Base-by-base conservation (phyloP, 768 basidiomycete genomes). In the Leccinum arenicola region DNA sequence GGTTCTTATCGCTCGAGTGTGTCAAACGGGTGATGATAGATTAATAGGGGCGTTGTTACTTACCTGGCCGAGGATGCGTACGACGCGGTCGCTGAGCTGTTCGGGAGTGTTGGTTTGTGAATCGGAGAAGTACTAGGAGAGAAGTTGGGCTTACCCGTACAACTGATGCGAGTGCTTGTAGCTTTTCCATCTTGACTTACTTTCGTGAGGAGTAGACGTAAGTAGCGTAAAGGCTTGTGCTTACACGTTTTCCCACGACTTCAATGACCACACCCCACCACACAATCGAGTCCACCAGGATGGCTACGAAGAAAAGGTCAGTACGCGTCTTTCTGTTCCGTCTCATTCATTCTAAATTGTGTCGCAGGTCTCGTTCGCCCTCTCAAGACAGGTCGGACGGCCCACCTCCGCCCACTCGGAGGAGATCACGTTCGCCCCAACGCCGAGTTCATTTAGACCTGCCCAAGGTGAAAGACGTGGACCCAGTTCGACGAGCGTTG, bases 41-140 rank as follows among this genome's bases (percentile, higher is more conserved):
- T 21, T 21, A 0, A 38, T 43, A 53, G 47, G 51, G 52, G 51
- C 7, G 45, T 25, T 10, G 1, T 3, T 10, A n/a, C 33, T 50
- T 68, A 89, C 91, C 85, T 92, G 90, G 4, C 88, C 91, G 19
- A 93, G 74, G 8, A 93, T 78, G 61, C 91, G 78, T 7, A 86
- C 75, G 1, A 92, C 84, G 57, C 80, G 78, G 25, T 83, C 80
- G 65, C 85, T 91, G 55, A 93, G 76, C 91, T 93, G 65, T 56
- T 49, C 6, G 7, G 25, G 4, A 4, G 19, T 14, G 31, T 36
- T 35, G 47, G 45, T 38, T 36, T 35, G 60, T 56, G 56, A 11
- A 62, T 54, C 47, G 9, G 5, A 14, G 23, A 33, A 3, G 25
- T 50, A 31, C 10, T 17, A 47, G 4, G 4, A n/a, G 0, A 0